phyloP scores from a whole-genome alignment of 2,329 filamentous ascomycete genomes.

The Beauveria caledonica region DNA sequence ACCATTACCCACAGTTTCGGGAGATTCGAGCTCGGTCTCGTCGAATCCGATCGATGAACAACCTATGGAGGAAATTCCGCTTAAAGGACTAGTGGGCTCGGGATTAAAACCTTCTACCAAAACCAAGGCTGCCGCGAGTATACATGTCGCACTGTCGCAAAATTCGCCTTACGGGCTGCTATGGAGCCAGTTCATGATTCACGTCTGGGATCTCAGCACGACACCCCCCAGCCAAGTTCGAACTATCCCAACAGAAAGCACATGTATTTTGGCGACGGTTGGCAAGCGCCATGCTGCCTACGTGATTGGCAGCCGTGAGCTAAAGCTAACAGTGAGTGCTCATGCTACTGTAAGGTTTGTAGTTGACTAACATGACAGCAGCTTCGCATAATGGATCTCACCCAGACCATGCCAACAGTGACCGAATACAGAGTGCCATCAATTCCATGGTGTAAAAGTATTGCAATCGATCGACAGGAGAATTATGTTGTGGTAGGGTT shows the following conservation, averaged over 20 bases:
- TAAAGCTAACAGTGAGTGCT: constrained; percentile 29
- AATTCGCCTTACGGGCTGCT: constrained; percentile 31
- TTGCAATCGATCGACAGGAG: constrained; percentile 30
- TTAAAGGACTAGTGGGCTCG: constrained; percentile 21
- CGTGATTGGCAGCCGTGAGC: constrained; percentile 31
- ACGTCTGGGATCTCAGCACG: constrained; percentile 30
- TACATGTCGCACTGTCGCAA: constrained; percentile 29
- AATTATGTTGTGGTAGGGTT: constrained; percentile 33
- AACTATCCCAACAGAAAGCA: constrained; percentile 28
- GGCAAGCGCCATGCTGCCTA: constrained; percentile 30
- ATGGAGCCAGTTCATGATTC: constrained; percentile 30
- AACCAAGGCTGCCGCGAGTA: constrained; percentile 23
- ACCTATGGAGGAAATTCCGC: constrained; percentile 29
- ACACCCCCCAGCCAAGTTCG: constrained; percentile 27
- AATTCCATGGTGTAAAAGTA: constrained; percentile 29
- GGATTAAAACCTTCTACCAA: constrained; percentile 19
- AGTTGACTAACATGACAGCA: constrained; percentile 13
- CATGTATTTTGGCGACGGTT: constrained; percentile 30
- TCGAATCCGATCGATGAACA: constrained; percentile 26
- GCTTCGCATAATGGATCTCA: constrained; percentile 30
- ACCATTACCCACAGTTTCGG: constrained; percentile 19
- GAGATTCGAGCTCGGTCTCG: constrained; percentile 29
- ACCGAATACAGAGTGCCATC: constrained; percentile 33
- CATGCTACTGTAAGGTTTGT: not conserved
- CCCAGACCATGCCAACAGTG: constrained; percentile 21